Evolutionary conservation across 805 yeast genomes (phyloP), one percentile per base, ranked within the genome.

Genomic region (Wickerhamomyces subpelliculosus): DNA sequence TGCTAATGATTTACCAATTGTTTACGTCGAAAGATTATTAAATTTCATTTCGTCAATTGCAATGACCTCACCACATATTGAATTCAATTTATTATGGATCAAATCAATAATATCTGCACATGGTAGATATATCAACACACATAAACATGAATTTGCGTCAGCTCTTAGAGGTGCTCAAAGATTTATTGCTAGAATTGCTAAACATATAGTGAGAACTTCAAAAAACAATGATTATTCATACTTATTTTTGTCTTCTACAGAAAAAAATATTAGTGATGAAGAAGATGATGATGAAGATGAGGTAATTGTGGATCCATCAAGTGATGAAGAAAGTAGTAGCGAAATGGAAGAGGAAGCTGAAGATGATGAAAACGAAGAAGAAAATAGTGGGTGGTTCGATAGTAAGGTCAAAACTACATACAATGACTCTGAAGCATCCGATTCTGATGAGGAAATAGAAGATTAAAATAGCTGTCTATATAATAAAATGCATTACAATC

Each of bases 61-160:
- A 26, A 72, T 72, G 56, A 84, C 80, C 4, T 77, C 87, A 6
- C 88, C 76, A 25, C 97, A 93, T 61, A 57, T 90, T 19, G 97
- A 93, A 62, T 88, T 80, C 64, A 78, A 80, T 50, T 58, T 93
- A 45, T 48, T 83, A 10, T 93, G 98, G 97, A 70, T 90, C 25
- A 77, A 80, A 47, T 65, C 72, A 13, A 49, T 88, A 5, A 59
- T 93, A 14, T 68, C 81, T 2, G 59, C 70, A 16, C 97, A 90
- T 55, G 97, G 98, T 11, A 71, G 71, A 45, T 81, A 75, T 58
- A 82, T 93, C 37, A 70, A 75, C 29, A 58, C 59, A 11, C 72
- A 83, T 51, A 78, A 76, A 51, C 78, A 72, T 43, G 72, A 76
- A 37, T 84, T 81, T 50, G 67, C 78, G 3, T 73, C 78, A 40